Evolutionary conservation across 2,329 filamentous ascomycete genomes (phyloP), one percentile per base, ranked within the genome.

Genomic region (Sporothrix luriei): DNA sequence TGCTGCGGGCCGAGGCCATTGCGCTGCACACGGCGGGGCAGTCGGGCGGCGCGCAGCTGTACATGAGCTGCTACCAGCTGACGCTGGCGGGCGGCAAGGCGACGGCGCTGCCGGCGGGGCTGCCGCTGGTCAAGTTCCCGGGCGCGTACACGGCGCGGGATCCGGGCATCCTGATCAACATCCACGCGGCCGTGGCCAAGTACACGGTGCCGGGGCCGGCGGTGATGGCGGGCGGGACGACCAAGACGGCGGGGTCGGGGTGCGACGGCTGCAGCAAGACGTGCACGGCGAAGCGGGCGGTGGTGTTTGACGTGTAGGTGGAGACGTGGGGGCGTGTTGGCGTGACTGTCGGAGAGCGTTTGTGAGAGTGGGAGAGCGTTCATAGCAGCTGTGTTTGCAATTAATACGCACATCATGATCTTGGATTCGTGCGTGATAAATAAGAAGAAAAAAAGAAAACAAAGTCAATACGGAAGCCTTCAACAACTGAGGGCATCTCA

Each of bases 1-100:
- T 85, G 24, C 76, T 85, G 21, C 78, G 83, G 43, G 82, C 83
- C 24, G 83, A 85, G 75, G 80, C 78, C 19, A 80, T 85, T 62
- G 83, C 83, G 3, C 77, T 85, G 24, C 83, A 85, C 73, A 76
- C 80, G 10, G 82, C 82, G 4, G 75, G 75, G 6, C 71, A 73
- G 0, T 26, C 73, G 0, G 78, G 75, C 38, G 78, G 78, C 1
- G 79, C 79, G 0, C 79, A 80, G 73, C 73, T 79, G 14, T 80
- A 80, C 76, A 78, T 80, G 78, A 79, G 76, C 1, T 80, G 79
- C 75, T 80, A 75, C 74, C 78, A 80, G 75, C 71, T 79, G 59
- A 76, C 76, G 38, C 74, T 79, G 24, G 73, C 57, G 11, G 57
- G 57, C n/a, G 57, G 57, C 13, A 62, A 24, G 24, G 46, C 46